Percentiles rank a stretch among this genome's conserved stretches.
These are phyloP conservation scores for Hyparrhenia diplandra DNA, from an alignment of 176 grass and related monocot genomes.

Conservation along the genomic window DNA sequence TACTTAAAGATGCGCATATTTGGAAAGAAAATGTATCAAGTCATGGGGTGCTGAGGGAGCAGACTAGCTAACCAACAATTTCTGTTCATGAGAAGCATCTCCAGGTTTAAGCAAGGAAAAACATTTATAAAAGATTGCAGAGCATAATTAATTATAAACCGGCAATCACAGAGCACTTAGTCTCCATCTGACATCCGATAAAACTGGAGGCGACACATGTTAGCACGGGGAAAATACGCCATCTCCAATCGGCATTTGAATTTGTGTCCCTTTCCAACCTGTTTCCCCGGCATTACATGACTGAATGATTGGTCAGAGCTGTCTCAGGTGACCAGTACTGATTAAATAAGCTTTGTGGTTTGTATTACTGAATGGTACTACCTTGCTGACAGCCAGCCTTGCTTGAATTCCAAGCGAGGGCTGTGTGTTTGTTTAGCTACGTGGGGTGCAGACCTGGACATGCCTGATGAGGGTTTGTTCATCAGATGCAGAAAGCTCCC, in stretches of 20 bases:
- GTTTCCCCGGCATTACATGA: neutral
- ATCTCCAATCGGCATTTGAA: neutral
- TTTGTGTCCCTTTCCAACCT: neutral
- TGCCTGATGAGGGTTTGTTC: neutral
- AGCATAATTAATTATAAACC: neutral
- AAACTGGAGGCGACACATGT: constrained; percentile 2
- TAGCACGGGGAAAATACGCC: too few relatives aligned
- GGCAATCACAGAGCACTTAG: neutral
- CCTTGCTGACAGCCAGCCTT: neutral
- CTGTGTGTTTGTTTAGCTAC: constrained; percentile 6
- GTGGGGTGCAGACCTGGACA: constrained; percentile 14
- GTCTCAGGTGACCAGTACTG: neutral
- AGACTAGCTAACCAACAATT: neutral
- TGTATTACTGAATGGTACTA: too few relatives aligned
- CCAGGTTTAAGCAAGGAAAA: neutral
- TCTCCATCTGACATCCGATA: neutral
- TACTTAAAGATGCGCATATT: neutral
- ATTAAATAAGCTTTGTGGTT: neutral
- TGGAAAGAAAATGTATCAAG: neutral
- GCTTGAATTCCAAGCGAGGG: constrained; percentile 42
- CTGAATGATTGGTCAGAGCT: constrained; percentile 23
- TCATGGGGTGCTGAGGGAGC: neutral
- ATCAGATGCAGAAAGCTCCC: constrained; percentile 19
- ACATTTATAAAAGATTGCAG: neutral
- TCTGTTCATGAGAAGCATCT: neutral